phyloP scores from a whole-genome alignment of 2,329 filamentous ascomycete species.

The Epichloe gansuensis region DNA sequence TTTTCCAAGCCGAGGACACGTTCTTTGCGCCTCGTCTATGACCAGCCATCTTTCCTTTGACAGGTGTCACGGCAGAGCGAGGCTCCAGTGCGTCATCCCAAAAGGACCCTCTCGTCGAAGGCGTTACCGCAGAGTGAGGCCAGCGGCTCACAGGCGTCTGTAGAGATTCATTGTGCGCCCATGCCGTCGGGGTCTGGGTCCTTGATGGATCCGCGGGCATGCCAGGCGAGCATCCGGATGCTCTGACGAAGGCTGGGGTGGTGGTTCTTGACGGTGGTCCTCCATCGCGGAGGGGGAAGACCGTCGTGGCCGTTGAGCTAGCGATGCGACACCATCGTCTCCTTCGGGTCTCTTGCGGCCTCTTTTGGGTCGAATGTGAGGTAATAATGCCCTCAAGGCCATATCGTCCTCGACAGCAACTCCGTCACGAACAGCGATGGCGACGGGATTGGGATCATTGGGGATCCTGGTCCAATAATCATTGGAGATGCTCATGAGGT shows the following conservation, averaged over 20 bases:
- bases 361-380: slow-evolving; percentile 55
- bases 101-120: slow-evolving; percentile 39
- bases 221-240: slow-evolving; percentile 28
- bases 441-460: slow-evolving; percentile 46
- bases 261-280: slow-evolving; percentile 15
- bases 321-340: slow-evolving; percentile 36
- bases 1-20: slow-evolving; percentile 83
- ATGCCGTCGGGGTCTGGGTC: slow-evolving; percentile 13
- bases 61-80: slow-evolving; percentile 61
- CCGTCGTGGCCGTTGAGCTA: slow-evolving; percentile 49
- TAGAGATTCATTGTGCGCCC: slow-evolving; percentile 34
- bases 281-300: slow-evolving; percentile 38
- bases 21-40: slow-evolving; percentile 65
- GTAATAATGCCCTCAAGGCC: slow-evolving; percentile 70
- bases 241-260: slow-evolving; percentile 33
- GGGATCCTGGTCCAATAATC: slow-evolving; percentile 72
- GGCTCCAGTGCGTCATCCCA: slow-evolving; percentile 51
- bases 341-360: slow-evolving; percentile 54
- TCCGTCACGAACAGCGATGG: slow-evolving; percentile 60
- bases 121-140: slow-evolving; percentile 68
- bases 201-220: slow-evolving; percentile 25
- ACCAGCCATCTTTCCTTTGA: slow-evolving; percentile 33
- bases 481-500: slow-evolving; percentile 65
- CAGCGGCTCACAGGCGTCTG: slow-evolving; percentile 57
- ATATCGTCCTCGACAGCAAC: slow-evolving; percentile 81